These are phyloP conservation scores for Aspergillus fructus DNA, from an alignment of 2,329 filamentous ascomycete species.

Conservation along the genomic window DNA sequence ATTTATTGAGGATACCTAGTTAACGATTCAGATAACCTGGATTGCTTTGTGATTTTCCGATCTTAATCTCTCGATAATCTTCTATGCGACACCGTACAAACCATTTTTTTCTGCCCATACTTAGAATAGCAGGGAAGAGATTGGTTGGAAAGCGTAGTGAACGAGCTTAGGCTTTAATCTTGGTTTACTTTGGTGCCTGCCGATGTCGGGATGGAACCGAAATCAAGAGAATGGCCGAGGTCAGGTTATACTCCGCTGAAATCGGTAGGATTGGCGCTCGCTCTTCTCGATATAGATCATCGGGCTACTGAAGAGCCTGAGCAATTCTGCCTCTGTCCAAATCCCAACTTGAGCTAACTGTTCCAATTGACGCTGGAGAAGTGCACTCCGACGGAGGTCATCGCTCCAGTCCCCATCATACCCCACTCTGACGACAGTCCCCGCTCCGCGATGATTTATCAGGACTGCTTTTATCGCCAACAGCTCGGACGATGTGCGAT, in stretches of 20 bases:
- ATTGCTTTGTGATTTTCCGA: not conserved
- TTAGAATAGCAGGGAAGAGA: not conserved
- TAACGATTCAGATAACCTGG: not conserved
- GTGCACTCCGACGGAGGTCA: conserved; percentile 11
- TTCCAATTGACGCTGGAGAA: not conserved
- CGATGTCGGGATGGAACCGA: not conserved
- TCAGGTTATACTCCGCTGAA: not conserved
- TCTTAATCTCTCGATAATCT: not conserved
- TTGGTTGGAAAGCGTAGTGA: not conserved
- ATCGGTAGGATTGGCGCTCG: not conserved
- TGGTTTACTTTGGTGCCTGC: not conserved
- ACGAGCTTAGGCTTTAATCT: not conserved
- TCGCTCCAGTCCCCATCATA: conserved; percentile 10
- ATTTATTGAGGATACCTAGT: not conserved
- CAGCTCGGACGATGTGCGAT: not conserved
- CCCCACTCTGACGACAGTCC: conserved; percentile 27
- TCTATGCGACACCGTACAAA: not conserved
- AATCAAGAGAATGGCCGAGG: not conserved
- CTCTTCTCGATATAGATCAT: not conserved
- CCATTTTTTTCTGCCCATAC: not conserved
- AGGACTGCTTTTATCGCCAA: conserved; percentile 15
- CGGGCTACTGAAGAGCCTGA: not conserved
- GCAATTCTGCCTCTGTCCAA: not conserved
- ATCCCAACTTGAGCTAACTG: not conserved
- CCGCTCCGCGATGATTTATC: conserved; percentile 23